These are phyloP conservation scores for Fusarium camptoceras DNA, from an alignment of 2,329 filamentous ascomycete species.

Conservation along the genomic window DNA sequence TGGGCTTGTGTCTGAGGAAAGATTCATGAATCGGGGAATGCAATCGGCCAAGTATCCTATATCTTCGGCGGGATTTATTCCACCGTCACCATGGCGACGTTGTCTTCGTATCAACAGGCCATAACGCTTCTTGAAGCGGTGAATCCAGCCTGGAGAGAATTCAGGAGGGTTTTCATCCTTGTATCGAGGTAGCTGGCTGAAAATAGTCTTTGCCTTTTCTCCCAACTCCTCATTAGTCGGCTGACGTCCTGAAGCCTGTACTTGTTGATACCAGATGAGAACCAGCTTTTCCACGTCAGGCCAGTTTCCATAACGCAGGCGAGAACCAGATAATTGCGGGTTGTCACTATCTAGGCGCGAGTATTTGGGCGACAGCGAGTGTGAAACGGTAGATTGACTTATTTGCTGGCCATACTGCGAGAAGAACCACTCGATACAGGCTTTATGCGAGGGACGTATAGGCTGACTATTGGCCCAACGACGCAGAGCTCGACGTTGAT, in stretches of 20 bases:
- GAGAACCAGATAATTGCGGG: constrained; percentile 70
- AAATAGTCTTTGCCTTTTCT: constrained; percentile 71
- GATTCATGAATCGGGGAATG: constrained; percentile 68
- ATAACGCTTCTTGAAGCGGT: constrained; percentile 73
- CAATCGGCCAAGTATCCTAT: constrained; percentile 71
- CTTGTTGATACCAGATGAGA: constrained; percentile 66
- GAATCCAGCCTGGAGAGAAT: constrained; percentile 73
- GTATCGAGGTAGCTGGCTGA: constrained; percentile 68
- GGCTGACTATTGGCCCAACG: constrained; percentile 69
- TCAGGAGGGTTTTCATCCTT: constrained; percentile 70
- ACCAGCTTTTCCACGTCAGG: constrained; percentile 71
- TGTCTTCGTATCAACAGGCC: constrained; percentile 68
- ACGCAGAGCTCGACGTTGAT: constrained; percentile 70
- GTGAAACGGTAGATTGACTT: constrained; percentile 72
- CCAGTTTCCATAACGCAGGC: constrained; percentile 73
- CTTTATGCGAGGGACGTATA: constrained; percentile 69
- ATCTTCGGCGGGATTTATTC: constrained; percentile 64
- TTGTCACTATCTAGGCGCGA: constrained; percentile 69
- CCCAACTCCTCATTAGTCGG: constrained; percentile 72
- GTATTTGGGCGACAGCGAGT: constrained; percentile 71
- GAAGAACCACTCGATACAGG: constrained; percentile 73
- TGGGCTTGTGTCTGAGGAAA: constrained; percentile 69
- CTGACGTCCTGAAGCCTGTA: constrained; percentile 64
- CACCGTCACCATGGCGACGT: constrained; percentile 62
- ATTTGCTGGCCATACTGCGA: constrained; percentile 69